Evolutionary conservation across 257 asterid species (phyloP).

Genomic region (Catharanthus roseus): DNA sequence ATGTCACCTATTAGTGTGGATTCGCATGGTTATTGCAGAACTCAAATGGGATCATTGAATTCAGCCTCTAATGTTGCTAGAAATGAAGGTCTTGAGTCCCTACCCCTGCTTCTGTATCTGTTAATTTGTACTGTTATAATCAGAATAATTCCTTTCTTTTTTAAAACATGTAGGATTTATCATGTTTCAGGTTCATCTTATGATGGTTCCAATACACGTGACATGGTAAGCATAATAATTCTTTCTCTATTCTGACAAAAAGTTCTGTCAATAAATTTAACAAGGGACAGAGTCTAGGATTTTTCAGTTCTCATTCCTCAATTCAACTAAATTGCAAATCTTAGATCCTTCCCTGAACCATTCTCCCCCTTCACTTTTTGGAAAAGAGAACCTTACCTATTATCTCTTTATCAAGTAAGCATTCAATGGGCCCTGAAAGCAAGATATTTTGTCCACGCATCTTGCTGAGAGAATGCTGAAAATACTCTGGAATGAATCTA

Average conservation of each 20-base stretch:
- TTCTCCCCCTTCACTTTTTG: neutral
- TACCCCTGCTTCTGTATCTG: constrained; percentile 9
- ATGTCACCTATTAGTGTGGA: constrained; percentile 34
- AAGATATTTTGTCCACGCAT: neutral
- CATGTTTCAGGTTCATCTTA: constrained; percentile 39
- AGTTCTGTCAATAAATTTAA: neutral
- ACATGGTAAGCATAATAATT: constrained; percentile 18
- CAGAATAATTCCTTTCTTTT: neutral
- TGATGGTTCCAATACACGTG: constrained; percentile 18
- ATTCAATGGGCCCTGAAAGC: neutral
- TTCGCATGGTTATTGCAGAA: constrained; percentile 49
- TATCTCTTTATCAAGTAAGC: neutral
- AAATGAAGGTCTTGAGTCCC: constrained; percentile 34
- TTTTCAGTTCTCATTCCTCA: neutral
- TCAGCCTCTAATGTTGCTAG: constrained; percentile 20
- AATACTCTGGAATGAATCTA: neutral
- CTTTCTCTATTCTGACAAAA: neutral
- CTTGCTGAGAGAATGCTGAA: neutral
- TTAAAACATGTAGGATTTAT: constrained; percentile 3
- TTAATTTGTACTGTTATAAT: neutral
- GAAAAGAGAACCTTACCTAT: neutral
- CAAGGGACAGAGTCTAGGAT: neutral
- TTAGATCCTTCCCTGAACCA: neutral
- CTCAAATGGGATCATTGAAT: constrained; percentile 23
- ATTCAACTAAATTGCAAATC: neutral